phyloP scores from a whole-genome alignment of 441 rosid species.

The Populus tomentosa region DNA sequence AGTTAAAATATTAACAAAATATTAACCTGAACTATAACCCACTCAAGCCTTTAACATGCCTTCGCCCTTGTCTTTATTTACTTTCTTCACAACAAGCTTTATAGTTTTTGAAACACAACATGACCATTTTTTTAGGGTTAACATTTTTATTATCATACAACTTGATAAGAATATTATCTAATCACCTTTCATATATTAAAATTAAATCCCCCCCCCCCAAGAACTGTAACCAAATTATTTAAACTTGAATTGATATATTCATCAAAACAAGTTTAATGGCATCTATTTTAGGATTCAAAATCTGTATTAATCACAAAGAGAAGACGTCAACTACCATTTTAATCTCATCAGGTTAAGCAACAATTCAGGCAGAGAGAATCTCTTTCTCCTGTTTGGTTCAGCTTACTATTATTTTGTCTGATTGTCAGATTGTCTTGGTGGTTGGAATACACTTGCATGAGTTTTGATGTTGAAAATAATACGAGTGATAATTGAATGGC shows the following conservation, averaged over 20 bases:
- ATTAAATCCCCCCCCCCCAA: neutral
- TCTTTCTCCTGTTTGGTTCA: too few species aligned
- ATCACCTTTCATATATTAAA: too few species aligned
- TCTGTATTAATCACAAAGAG: neutral
- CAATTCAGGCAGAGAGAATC: too few species aligned
- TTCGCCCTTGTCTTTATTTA: too few species aligned
- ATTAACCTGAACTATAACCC: too few species aligned
- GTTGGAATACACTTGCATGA: neutral
- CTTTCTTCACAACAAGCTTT: too few species aligned
- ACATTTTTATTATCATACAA: neutral
- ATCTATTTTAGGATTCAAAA: neutral
- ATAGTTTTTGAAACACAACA: neutral
- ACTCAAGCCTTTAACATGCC: too few species aligned
- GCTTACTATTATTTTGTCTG: neutral
- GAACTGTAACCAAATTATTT: neutral
- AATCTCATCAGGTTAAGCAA: too few species aligned
- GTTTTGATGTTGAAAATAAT: neutral
- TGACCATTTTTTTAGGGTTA: neutral
- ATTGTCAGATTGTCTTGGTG: neutral
- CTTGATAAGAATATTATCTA: too few species aligned
- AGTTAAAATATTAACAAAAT: too few species aligned
- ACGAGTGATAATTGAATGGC: neutral
- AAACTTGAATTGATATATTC: neutral
- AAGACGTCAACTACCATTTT: neutral
- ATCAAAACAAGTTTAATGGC: neutral